Evolutionary conservation across 345 rosid species (phyloP).

Genomic region (Salix koriyanagi): DNA sequence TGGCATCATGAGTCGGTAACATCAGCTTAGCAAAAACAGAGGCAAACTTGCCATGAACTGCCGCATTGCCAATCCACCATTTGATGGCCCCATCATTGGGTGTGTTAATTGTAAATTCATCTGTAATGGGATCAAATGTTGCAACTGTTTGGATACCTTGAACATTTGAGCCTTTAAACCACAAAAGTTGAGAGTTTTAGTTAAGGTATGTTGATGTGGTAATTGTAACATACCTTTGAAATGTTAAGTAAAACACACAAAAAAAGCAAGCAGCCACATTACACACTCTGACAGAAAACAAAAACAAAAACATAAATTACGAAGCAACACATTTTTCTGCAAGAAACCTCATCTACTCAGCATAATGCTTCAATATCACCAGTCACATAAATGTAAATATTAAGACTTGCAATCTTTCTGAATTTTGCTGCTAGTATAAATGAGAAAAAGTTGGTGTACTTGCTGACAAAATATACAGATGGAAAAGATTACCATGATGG

Average conservation of each 20-base stretch:
- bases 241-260: neutral
- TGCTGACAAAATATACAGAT: neutral
- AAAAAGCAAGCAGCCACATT: neutral
- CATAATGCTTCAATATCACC: neutral
- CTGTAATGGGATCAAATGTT: constrained; percentile 72
- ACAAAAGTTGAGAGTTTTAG: constrained; percentile 14
- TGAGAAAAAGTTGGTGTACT: neutral
- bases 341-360: neutral
- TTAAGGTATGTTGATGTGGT: neutral
- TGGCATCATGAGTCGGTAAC: constrained; percentile 80
- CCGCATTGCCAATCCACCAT: constrained; percentile 99
- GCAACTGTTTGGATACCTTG: constrained; percentile 94
- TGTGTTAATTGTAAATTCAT: constrained; percentile 76
- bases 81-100: constrained; percentile 94
- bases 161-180: constrained; percentile 71
- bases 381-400: neutral
- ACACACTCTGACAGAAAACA: neutral
- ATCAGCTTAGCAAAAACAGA: constrained; percentile 82
- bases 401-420: neutral
- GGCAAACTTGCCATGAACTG: constrained; percentile 95
- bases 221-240: neutral
- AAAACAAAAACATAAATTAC: neutral
- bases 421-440: neutral
- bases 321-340: neutral
- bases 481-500: constrained; percentile 68